Percentiles rank a stretch among this genome's conserved stretches.
Evolutionary conservation across 2,329 filamentous ascomycete species (phyloP).

Genomic region (Fusarium coicis): DNA sequence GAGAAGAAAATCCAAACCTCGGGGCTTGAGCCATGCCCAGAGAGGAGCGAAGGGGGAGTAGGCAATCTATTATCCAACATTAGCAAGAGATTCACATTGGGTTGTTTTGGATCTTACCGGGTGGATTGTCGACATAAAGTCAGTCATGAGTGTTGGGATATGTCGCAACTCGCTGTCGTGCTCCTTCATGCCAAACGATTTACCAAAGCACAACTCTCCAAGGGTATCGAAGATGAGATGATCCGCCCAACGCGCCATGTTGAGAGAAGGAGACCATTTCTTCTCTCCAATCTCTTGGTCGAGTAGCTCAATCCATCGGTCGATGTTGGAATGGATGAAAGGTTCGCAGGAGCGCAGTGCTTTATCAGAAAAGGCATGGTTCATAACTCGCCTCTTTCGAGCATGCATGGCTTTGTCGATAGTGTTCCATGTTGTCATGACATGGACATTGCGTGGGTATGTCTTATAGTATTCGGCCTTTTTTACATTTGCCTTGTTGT

Average conservation of each 20-base stretch:
- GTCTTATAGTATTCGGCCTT: slow-evolving; percentile 38
- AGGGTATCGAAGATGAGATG: slow-evolving; percentile 37
- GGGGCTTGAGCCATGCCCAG: slow-evolving; percentile 43
- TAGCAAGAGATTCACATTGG: rapidly evolving
- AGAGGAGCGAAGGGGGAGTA: slow-evolving; percentile 34
- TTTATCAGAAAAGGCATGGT: slow-evolving; percentile 34
- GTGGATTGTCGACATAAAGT: slow-evolving; percentile 22
- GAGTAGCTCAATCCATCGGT: slow-evolving; percentile 28
- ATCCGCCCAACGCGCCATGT: slow-evolving; percentile 36
- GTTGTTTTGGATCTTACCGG: slow-evolving; percentile 2
- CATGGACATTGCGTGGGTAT: slow-evolving; percentile 24
- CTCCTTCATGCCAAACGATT: slow-evolving; percentile 36
- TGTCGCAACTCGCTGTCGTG: slow-evolving; percentile 21
- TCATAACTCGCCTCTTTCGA: slow-evolving; percentile 33
- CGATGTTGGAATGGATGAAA: slow-evolving; percentile 22
- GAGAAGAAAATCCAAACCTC: slow-evolving; percentile 36
- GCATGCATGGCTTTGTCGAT: slow-evolving; percentile 30
- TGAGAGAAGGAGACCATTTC: slow-evolving; percentile 11
- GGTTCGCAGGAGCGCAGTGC: slow-evolving; percentile 24
- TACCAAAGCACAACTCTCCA: slow-evolving; percentile 37
- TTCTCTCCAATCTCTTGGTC: slow-evolving; percentile 12
- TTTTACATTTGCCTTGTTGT: slow-evolving; percentile 33
- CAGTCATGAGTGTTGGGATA: slow-evolving; percentile 28
- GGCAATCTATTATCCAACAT: slow-evolving; percentile 14
- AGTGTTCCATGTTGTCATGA: slow-evolving; percentile 34